These are phyloP conservation scores for Fusarium sp. DNA, from an alignment of 2,329 filamentous ascomycete genomes.

Conservation along the genomic window DNA sequence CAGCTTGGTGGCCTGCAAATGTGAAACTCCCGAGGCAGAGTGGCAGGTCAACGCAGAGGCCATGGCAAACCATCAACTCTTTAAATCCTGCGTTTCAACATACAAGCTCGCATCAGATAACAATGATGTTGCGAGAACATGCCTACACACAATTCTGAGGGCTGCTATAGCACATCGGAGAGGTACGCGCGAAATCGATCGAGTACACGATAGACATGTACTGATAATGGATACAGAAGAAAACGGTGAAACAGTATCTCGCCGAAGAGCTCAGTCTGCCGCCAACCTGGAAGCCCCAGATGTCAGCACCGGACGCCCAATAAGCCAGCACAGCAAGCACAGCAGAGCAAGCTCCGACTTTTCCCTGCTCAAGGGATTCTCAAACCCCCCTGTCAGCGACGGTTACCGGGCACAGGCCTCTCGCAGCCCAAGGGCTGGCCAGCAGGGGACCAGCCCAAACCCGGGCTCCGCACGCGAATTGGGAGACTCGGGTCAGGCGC, in stretches of 20 bases:
- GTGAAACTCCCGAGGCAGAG: constrained; percentile 78
- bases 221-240: constrained; percentile 49
- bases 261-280: constrained; percentile 71
- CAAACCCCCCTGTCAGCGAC: constrained; percentile 60
- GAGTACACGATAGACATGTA: not conserved
- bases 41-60: constrained; percentile 78
- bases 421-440: constrained; percentile 49
- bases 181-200: constrained; percentile 61
- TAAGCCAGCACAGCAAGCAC: constrained; percentile 74
- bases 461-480: constrained; percentile 21
- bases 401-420: constrained; percentile 48
- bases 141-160: constrained; percentile 80
- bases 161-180: constrained; percentile 75
- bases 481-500: constrained; percentile 44
- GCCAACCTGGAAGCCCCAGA: constrained; percentile 71
- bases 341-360: constrained; percentile 79
- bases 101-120: constrained; percentile 79
- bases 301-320: constrained; percentile 61
- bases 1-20: constrained; percentile 89
- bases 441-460: constrained; percentile 32
- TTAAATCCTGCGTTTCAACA: constrained; percentile 76
- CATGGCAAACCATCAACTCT: constrained; percentile 71
- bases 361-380: constrained; percentile 68
- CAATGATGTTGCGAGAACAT: constrained; percentile 79
- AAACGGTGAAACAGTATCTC: constrained; percentile 57